Conservation (phyloP, 148 eudicot species). For the Vaccinium corymbosum region DNA sequence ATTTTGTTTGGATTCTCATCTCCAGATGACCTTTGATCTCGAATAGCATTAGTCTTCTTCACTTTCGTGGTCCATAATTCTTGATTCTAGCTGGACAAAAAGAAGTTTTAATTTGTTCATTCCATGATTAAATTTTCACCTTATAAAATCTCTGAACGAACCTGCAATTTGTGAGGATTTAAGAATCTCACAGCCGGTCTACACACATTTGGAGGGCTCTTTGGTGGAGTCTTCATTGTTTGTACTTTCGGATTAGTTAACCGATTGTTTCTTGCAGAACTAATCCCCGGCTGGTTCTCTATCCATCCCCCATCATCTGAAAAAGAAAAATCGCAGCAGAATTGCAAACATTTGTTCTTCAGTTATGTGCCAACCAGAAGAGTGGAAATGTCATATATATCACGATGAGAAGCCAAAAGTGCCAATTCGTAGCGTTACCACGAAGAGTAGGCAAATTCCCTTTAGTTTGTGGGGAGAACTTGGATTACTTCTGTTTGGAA, state of each 20-base stretch:
- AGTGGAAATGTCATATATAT: slow-evolving; percentile 12
- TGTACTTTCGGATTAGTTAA: slow-evolving; percentile 34
- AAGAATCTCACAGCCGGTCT: slow-evolving; percentile 34
- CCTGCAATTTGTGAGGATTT: slow-evolving; percentile 38
- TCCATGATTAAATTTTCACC: background rate
- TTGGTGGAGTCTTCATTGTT: slow-evolving; percentile 32
- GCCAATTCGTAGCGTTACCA: slow-evolving; percentile 24
- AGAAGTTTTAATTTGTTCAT: slow-evolving; percentile 9
- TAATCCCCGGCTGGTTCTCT: slow-evolving; percentile 37
- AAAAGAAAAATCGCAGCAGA: background rate
- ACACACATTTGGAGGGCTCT: slow-evolving; percentile 30
- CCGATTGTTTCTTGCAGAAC: slow-evolving; percentile 28
- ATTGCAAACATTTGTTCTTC: background rate
- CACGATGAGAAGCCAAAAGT: slow-evolving; percentile 22
- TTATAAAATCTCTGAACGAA: slow-evolving; percentile 12
- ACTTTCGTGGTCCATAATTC: slow-evolving; percentile 25
- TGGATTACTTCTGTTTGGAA: slow-evolving; percentile 31
- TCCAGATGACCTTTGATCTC: slow-evolving; percentile 28
- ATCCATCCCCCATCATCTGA: slow-evolving; percentile 42
- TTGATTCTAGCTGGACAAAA: slow-evolving; percentile 28
- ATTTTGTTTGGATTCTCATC: slow-evolving; percentile 53
- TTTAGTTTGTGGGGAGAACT: slow-evolving; percentile 17
- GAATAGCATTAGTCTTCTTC: slow-evolving; percentile 25
- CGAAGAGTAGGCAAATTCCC: slow-evolving; percentile 15
- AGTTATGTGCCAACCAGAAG: background rate